phyloP scores from a whole-genome alignment of 2,329 filamentous ascomycete species.

The Sordariomycetes sp. region DNA sequence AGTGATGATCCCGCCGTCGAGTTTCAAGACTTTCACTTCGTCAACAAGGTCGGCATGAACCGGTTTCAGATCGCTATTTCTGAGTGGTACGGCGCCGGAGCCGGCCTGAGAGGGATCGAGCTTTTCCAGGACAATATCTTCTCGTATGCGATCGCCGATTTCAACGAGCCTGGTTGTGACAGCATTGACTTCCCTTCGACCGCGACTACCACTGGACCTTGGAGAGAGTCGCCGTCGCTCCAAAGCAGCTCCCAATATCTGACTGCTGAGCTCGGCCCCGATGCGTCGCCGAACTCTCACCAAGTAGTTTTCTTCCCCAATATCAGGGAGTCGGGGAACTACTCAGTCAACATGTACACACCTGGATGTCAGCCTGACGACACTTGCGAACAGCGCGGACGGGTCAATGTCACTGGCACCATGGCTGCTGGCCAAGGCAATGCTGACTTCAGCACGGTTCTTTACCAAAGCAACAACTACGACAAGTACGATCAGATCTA shows the following conservation, averaged over 20 bases:
- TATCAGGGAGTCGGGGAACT: constrained; percentile 82
- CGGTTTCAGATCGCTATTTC: constrained; percentile 78
- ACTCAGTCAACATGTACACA: constrained; percentile 84
- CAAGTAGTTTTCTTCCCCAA: constrained; percentile 75
- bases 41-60: constrained; percentile 82
- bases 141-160: constrained; percentile 73
- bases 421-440: constrained; percentile 45
- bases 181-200: constrained; percentile 51
- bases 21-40: constrained; percentile 87
- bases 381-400: constrained; percentile 67
- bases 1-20: constrained; percentile 55
- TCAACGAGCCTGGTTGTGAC: constrained; percentile 82
- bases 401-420: constrained; percentile 70
- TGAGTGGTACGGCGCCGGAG: constrained; percentile 79
- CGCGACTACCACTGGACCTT: constrained; percentile 64
- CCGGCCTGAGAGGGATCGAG: constrained; percentile 77
- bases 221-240: constrained; percentile 59
- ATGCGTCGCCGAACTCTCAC: constrained; percentile 48
- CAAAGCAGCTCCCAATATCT: constrained; percentile 70
- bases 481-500: constrained; percentile 96
- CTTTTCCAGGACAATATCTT: constrained; percentile 80
- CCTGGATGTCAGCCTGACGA: constrained; percentile 79
- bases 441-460: constrained; percentile 44
- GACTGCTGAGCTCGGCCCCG: constrained; percentile 50
- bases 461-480: constrained; percentile 89